These are phyloP conservation scores for Plasmodium gonderi DNA, from an alignment of 169 alveolate genomes.

Conservation along the genomic window DNA sequence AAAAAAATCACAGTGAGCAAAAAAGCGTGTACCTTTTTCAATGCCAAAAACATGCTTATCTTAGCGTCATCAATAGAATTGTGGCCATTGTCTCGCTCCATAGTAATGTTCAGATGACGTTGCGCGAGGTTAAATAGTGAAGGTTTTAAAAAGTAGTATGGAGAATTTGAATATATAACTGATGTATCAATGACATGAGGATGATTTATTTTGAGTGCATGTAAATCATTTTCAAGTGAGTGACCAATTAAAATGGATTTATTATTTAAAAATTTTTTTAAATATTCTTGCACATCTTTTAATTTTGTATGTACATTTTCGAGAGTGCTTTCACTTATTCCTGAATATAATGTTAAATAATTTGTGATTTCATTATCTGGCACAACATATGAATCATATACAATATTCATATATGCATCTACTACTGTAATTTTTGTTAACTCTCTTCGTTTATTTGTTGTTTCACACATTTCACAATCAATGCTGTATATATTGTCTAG, in stretches of 20 bases:
- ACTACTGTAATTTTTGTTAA: constrained; percentile 78
- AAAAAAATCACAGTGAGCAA: not conserved
- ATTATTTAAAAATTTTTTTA: constrained; percentile 62
- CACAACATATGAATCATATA: constrained; percentile 75
- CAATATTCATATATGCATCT: constrained; percentile 74
- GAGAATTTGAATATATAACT: constrained; percentile 25
- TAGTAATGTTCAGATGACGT: constrained; percentile 64
- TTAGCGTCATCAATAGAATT: constrained; percentile 78
- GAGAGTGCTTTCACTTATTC: constrained; percentile 75
- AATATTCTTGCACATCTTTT: constrained; percentile 67
- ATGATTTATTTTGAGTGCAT: constrained; percentile 75
- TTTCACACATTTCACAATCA: constrained; percentile 81
- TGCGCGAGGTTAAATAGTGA: constrained; percentile 53
- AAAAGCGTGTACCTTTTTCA: constrained; percentile 51
- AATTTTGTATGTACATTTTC: constrained; percentile 67
- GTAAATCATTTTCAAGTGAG: constrained; percentile 77
- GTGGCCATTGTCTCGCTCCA: constrained; percentile 76
- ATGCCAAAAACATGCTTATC: constrained; percentile 77
- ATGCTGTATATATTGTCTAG: constrained; percentile 74
- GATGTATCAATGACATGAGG: constrained; percentile 75
- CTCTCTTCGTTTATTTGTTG: constrained; percentile 35
- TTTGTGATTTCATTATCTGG: constrained; percentile 73
- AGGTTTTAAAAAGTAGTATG: constrained; percentile 40
- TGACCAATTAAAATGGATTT: constrained; percentile 78
- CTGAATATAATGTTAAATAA: constrained; percentile 79